Percentiles rank a stretch among this genome's conserved stretches.
Conservation (phyloP, 164 flowering plant species). For the Dillenia turbinata region DNA sequence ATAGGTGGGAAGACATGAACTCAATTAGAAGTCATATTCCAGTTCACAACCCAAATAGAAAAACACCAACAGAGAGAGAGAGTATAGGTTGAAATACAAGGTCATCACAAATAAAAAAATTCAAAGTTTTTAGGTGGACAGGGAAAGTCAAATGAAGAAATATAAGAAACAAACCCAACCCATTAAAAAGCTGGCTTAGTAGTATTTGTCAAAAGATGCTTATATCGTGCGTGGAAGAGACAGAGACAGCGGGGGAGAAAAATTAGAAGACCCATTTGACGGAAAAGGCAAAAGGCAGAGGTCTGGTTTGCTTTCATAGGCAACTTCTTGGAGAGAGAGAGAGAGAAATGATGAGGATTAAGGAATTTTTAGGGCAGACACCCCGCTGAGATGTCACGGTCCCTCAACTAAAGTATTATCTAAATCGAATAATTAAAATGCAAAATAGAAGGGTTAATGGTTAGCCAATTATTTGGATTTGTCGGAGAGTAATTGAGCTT, state of each 20-base stretch:
- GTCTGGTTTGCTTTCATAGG: conserved; percentile 39
- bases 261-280: conserved; percentile 10
- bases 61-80: too few relatives aligned
- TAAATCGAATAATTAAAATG: too few relatives aligned
- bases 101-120: background rate
- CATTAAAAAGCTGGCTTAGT: background rate
- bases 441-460: background rate
- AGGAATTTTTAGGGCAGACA: conserved; percentile 3
- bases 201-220: background rate
- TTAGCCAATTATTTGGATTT: background rate
- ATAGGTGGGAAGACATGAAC: conserved; percentile 6
- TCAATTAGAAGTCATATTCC: conserved; percentile 1
- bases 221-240: background rate
- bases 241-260: conserved; percentile 10
- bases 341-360: background rate
- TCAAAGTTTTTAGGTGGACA: background rate
- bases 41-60: too few relatives aligned
- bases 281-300: conserved; percentile 5
- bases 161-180: background rate
- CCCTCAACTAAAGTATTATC: conserved; percentile 1
- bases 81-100: too few relatives aligned
- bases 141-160: background rate
- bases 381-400: conserved; percentile 15
- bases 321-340: conserved; percentile 16
- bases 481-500: too few relatives aligned